Base-by-base conservation (phyloP, 805 yeast species). In the Gaillardinia entomophila region DNA sequence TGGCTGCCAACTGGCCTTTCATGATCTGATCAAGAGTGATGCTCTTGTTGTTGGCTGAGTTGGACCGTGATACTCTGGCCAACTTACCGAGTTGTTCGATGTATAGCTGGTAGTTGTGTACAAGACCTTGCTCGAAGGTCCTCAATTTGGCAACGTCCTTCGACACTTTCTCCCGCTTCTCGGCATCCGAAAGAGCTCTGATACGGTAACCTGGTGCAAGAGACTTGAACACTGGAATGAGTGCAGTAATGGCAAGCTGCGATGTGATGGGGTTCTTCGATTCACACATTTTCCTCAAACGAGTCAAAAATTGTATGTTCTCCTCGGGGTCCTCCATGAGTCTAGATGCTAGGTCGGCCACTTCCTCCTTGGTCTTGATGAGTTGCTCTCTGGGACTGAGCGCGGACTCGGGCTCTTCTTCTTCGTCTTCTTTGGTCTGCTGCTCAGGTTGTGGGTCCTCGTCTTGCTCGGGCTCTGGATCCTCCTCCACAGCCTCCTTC, bases 241-340 rank as follows among this genome's bases (percentile, higher is more conserved):
- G 68, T 0, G 97, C 81, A 40, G 87, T 62, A 38, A 88, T 62
- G 1, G 96, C 73, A 33, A 88, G 66, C 55, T 83, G 82, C 24
- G 78, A 63, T 2, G 84, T 78, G 48, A 72, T 81, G 34, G 74
- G 65, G 43, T 82, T 79, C 43, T 71, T 73, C 2, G 92, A 80
- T 36, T 65, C 71, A 0, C 85, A 68, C 87, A 83, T 82, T 44
- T 71, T 76, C 33, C 84, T 63, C 31, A 84, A 66, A 51, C 89
- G 75, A 2, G 82, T 70, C 10, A 89, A 62, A 18, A 77, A 65
- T 11, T 73, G 51, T 6, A 82, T 68, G 48, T 89, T 75, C 48
- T 86, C 95, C 55, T 92, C 97, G 5, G 97, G 96, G 37, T 86
- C 85, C 52, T 88, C 95, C 47, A 77, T 77, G 23, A 90, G 60